Evolutionary conservation across 2,329 filamentous ascomycete species (phyloP).

Genomic region (Aspergillus quadrilineatus): DNA sequence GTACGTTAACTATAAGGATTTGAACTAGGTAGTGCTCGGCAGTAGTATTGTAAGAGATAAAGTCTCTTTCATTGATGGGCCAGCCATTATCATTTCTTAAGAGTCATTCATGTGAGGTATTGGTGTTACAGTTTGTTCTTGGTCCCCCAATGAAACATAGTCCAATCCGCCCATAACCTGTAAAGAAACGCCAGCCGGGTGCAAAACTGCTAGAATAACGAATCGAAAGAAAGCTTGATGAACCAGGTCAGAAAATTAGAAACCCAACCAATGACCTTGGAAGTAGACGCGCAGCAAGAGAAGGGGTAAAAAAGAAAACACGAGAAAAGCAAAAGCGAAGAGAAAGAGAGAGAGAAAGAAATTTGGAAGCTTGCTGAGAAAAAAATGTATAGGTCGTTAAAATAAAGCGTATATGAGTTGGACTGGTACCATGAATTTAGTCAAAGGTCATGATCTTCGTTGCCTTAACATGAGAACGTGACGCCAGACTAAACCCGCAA

Average conservation of each 20-base stretch:
- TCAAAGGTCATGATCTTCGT: constrained; percentile 39
- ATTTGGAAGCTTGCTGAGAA: not conserved
- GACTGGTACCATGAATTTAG: constrained; percentile 16
- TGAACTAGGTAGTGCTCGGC: too few species aligned
- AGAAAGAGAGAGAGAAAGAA: not conserved
- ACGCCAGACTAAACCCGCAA: constrained; percentile 27
- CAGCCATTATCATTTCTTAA: not conserved
- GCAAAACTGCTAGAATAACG: not conserved
- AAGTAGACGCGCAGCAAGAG: not conserved
- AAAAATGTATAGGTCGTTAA: constrained; percentile 9
- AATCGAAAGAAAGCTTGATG: not conserved
- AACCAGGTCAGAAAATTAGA: not conserved
- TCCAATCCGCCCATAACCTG: not conserved
- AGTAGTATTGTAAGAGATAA: not conserved
- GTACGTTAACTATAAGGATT: not conserved
- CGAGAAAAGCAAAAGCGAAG: too few species aligned
- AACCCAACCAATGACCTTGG: not conserved
- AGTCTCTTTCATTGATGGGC: not conserved
- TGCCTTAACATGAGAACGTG: constrained; percentile 40
- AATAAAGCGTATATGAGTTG: constrained; percentile 13
- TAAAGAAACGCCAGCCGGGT: not conserved
- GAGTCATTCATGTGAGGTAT: not conserved
- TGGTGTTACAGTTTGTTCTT: not conserved
- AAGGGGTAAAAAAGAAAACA: too few species aligned
- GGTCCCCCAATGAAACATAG: not conserved